Base-by-base conservation (phyloP, 371 early-diverging fungal genomes). In the Syncephalastrum contaminatum region DNA sequence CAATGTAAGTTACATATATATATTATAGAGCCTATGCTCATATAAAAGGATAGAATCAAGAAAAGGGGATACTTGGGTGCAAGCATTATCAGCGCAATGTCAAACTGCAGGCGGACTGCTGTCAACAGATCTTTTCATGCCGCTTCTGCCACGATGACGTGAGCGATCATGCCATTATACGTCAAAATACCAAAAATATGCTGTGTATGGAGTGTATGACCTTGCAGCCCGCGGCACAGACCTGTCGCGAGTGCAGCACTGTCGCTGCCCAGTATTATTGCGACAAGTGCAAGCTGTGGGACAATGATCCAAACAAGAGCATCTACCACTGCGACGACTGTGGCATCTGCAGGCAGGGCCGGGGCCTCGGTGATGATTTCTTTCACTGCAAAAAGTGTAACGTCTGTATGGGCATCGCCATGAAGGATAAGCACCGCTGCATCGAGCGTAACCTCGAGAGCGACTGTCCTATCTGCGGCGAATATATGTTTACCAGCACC, bases 381-480 rank as follows among this genome's bases (percentile, higher is more conserved):
- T 96, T 92, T 61, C 99, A 99, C 64, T 98, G 99, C 75, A 77
- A 87, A 43, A 90, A 83, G 42, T 99, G 99, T 70, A 91, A 94
- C 60, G 89, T 95, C 0, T 99, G 99, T 61, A 89, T 98, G 84
- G 73, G 82, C 4, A 87, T 89, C 5, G 50, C 64, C 6, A 80
- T 90, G 54, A 81, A 88, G 53, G 80, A 86, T 39, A 75, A 85
- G 12, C 99, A 99, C 74, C 85, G 86, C 48, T 98, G 99, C 62
- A 94, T 95, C 43, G 99, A 98, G 69, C 82, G 91, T 19, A 93
- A 90, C 47, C 64, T 97, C 36, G 94, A 95, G 58, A 81, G 87
- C 52, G 93, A 96, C 70, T 99, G 99, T 61, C 97, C 97, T 0
- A 96, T 99, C 51, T 99, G 99, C 73, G 94, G 95, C 41, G 99